Evolutionary conservation across 352 stramenopile species (phyloP).

Genomic region (Phytophthora brassicae): DNA sequence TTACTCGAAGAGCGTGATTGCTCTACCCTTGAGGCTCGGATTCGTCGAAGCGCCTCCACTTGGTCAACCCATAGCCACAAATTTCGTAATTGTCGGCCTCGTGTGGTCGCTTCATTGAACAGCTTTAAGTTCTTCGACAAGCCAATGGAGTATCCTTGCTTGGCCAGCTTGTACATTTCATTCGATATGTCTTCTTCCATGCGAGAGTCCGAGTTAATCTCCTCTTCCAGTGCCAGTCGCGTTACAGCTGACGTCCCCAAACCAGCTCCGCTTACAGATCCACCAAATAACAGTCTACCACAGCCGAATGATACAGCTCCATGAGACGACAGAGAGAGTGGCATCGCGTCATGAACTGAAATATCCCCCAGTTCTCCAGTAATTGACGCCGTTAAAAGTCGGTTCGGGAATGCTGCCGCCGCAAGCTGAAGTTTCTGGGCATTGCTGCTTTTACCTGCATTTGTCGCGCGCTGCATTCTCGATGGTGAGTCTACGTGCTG

Average conservation of each 20-base stretch:
- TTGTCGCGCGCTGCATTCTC: constrained; percentile 18
- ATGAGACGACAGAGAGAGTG: constrained; percentile 72
- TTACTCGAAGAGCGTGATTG: constrained; percentile 36
- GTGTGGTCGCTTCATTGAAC: constrained; percentile 44
- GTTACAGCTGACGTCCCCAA: constrained; percentile 43
- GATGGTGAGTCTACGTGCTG: constrained; percentile 49
- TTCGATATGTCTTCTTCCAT: constrained; percentile 70
- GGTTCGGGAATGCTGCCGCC: constrained; percentile 76
- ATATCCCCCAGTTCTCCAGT: constrained; percentile 84
- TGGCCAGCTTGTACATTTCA: constrained; percentile 77
- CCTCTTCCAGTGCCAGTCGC: constrained; percentile 39
- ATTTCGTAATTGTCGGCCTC: constrained; percentile 53
- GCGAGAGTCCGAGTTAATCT: constrained; percentile 15
- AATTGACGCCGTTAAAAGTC: constrained; percentile 69
- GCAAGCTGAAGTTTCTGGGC: constrained; percentile 40
- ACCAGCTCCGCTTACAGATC: constrained; percentile 28
- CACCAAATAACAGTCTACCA: constrained; percentile 68
- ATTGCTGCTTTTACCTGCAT: constrained; percentile 23
- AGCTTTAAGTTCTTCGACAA: constrained; percentile 78
- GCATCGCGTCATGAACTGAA: constrained; percentile 87
- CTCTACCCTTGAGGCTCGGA: constrained; percentile 55
- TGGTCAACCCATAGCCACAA: constrained; percentile 88
- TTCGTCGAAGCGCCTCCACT: constrained; percentile 70
- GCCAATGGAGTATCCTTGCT: constrained; percentile 75
- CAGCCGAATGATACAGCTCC: constrained; percentile 77